Evolutionary conservation across 106 monocot species (phyloP).

Genomic region (Acorus gramineus): DNA sequence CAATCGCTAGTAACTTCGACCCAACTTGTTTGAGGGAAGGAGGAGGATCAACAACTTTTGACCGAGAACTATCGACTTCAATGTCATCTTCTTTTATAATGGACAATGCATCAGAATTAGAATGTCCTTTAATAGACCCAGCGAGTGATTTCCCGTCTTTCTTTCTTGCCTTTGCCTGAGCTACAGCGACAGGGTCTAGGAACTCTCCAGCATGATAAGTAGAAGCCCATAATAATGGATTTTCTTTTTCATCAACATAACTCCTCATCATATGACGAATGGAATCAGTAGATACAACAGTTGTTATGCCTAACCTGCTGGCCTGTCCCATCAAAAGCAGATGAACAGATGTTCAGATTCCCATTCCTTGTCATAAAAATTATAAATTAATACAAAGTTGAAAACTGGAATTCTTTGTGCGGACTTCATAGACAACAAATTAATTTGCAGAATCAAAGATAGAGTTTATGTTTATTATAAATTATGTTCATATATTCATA

Average conservation of each 20-base stretch:
- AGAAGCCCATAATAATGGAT: conserved; percentile 5
- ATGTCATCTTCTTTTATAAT: too few relatives aligned
- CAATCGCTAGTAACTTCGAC: not conserved
- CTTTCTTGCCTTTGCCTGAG: conserved; percentile 8
- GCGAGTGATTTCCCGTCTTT: not conserved
- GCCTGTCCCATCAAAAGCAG: not conserved
- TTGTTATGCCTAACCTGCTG: not conserved
- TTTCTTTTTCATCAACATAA: not conserved
- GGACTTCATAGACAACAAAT: too few relatives aligned
- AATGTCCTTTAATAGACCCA: too few relatives aligned
- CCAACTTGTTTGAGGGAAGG: not conserved
- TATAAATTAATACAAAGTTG: too few relatives aligned
- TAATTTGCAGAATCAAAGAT: too few relatives aligned
- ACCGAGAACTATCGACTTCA: too few relatives aligned
- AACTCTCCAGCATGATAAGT: conserved; percentile 4
- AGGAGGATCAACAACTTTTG: not conserved
- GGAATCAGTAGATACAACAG: not conserved
- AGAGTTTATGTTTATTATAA: too few relatives aligned
- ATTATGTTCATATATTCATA: too few relatives aligned
- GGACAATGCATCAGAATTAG: too few relatives aligned
- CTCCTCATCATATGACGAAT: conserved; percentile 5
- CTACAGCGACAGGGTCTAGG: conserved; percentile 3
- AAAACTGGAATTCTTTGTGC: too few relatives aligned
- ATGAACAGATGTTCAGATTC: too few relatives aligned
- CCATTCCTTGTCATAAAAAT: too few relatives aligned